These are phyloP conservation scores for Backusella tuberculispora DNA, from an alignment of 192 early-diverging fungal species.

Conservation along the genomic window DNA sequence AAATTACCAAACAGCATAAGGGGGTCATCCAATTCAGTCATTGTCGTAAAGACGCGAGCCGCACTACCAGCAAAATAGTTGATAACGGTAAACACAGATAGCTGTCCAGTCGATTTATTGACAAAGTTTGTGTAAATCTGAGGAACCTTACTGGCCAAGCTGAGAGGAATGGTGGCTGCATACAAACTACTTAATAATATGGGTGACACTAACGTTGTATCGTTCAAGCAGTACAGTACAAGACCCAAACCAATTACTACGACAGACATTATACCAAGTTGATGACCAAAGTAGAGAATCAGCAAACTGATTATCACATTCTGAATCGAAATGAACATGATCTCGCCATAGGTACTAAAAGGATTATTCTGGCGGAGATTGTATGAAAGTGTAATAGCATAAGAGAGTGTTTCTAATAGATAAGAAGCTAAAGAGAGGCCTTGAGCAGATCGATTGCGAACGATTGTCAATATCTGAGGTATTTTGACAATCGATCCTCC, in stretches of 20 bases:
- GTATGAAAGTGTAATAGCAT: constrained; percentile 82
- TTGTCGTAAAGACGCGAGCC: constrained; percentile 90
- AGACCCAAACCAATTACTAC: constrained; percentile 40
- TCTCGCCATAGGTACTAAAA: constrained; percentile 89
- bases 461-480: constrained; percentile 95
- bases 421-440: constrained; percentile 85
- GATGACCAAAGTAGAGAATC: constrained; percentile 63
- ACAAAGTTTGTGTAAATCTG: constrained; percentile 87
- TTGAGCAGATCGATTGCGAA: constrained; percentile 65
- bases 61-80: constrained; percentile 86
- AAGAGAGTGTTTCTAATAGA: constrained; percentile 83
- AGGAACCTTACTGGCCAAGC: constrained; percentile 82
- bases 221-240: constrained; percentile 58
- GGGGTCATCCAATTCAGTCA: constrained; percentile 87
- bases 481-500: constrained; percentile 94
- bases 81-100: constrained; percentile 88
- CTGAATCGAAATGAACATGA: constrained; percentile 82
- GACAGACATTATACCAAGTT: constrained; percentile 50
- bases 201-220: constrained; percentile 45
- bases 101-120: constrained; percentile 86
- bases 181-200: constrained; percentile 69
- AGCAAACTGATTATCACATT: constrained; percentile 79
- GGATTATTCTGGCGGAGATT: constrained; percentile 83
- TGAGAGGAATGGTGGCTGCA: constrained; percentile 76
- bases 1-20: constrained; percentile 73